These are phyloP conservation scores for Nothopassalora personata DNA, from an alignment of 2,329 filamentous ascomycete species.

Conservation along the genomic window DNA sequence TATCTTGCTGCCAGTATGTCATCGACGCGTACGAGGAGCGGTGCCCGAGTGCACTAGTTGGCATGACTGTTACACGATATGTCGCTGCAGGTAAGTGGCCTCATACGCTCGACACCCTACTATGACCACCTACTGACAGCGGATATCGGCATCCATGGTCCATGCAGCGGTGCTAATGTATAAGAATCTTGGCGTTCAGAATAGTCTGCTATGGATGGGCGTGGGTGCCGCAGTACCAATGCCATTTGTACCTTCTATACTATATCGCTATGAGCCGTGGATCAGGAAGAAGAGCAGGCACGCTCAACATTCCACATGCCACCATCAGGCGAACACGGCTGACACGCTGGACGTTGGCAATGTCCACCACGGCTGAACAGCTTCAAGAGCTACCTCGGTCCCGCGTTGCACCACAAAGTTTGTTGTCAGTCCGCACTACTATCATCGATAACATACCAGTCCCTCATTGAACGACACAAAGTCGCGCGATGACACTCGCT, in stretches of 20 bases:
- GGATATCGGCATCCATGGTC: background rate
- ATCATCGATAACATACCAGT: too few relatives aligned
- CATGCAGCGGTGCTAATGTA: constrained; percentile 2
- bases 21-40: constrained; percentile 53
- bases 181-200: background rate
- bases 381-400: background rate
- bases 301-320: background rate
- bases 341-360: background rate
- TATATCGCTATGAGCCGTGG: background rate
- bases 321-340: background rate
- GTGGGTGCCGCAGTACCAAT: background rate
- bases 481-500: background rate
- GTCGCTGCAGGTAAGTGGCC: constrained; percentile 13
- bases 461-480: too few relatives aligned
- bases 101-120: background rate
- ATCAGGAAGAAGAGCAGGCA: background rate
- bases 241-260: background rate
- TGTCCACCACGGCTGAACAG: background rate
- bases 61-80: constrained; percentile 37
- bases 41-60: constrained; percentile 45
- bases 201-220: background rate
- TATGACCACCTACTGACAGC: too few relatives aligned
- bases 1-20: constrained; percentile 52
- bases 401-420: background rate
- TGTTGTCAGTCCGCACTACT: background rate